phyloP scores from a whole-genome alignment of 1,284 basidiomycete species.

The Papiliotrema flavescens region DNA sequence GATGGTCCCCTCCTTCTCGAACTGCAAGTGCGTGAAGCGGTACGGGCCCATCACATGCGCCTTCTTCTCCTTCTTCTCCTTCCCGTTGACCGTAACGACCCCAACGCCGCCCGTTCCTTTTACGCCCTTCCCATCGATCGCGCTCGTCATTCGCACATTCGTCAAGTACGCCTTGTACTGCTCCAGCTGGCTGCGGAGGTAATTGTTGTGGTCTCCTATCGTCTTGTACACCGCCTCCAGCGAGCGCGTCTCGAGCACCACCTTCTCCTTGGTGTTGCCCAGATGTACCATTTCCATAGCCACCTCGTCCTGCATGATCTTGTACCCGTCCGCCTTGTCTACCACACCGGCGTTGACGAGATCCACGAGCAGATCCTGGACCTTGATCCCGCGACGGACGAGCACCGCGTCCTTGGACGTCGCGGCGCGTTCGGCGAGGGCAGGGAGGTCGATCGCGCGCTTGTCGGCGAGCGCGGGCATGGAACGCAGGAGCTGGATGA shows the following conservation, averaged over 20 bases:
- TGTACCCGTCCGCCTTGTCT: constrained; percentile 76
- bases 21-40: constrained; percentile 92
- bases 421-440: constrained; percentile 88
- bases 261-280: constrained; percentile 94
- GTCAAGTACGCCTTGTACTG: constrained; percentile 99
- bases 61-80: constrained; percentile 89
- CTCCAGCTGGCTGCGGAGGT: constrained; percentile 90
- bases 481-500: constrained; percentile 94
- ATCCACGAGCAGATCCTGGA: constrained; percentile 97
- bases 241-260: constrained; percentile 83
- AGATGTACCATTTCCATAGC: constrained; percentile 90
- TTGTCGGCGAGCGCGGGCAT: constrained; percentile 79
- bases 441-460: constrained; percentile 82
- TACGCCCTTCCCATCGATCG: constrained; percentile 61
- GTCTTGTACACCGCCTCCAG: constrained; percentile 98
- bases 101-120: constrained; percentile 83
- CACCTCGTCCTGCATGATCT: constrained; percentile 96
- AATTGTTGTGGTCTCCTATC: constrained; percentile 98
- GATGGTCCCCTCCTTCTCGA: constrained; percentile 99
- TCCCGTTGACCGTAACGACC: constrained; percentile 91
- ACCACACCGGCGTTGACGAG: constrained; percentile 87
- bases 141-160: constrained; percentile 81
- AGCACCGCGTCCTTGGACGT: constrained; percentile 94
- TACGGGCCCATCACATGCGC: constrained; percentile 89
- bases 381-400: constrained; percentile 96